These are phyloP conservation scores for Ophiostoma triangulosporum DNA, from an alignment of 2,329 filamentous ascomycete genomes.

Conservation along the genomic window DNA sequence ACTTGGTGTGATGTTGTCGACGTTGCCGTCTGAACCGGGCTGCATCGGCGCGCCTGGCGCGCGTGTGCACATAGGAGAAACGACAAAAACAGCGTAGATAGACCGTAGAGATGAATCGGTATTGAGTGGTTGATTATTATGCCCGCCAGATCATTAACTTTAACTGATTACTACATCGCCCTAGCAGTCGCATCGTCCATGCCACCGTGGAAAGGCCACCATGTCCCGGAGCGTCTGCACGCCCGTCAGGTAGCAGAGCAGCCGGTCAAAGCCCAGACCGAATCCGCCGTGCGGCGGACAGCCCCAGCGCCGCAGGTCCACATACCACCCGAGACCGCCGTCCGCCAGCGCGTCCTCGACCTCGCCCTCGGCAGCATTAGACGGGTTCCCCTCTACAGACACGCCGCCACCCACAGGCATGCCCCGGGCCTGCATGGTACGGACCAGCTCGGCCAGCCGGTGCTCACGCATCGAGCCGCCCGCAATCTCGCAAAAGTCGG, in stretches of 20 bases:
- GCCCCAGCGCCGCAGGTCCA: slow-evolving; percentile 80
- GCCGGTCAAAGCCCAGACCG: slow-evolving; percentile 76
- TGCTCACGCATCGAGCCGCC: slow-evolving; percentile 86
- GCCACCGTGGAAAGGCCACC: slow-evolving; percentile 71
- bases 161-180: not conserved
- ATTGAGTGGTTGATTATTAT: not conserved
- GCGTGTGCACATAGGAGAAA: not conserved
- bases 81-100: not conserved
- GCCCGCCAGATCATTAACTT: no score
- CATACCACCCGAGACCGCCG: slow-evolving; percentile 63
- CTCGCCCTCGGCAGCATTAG: not conserved
- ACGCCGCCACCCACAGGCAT: not conserved
- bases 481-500: slow-evolving; percentile 73
- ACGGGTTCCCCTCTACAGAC: not conserved
- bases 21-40: not conserved
- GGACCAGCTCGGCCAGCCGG: slow-evolving; percentile 19
- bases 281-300: slow-evolving; percentile 86
- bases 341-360: not conserved
- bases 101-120: no score
- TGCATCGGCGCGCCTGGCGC: not conserved
- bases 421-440: slow-evolving; percentile 6
- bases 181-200: slow-evolving; percentile 48
- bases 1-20: no score
- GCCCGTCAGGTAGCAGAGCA: slow-evolving; percentile 72
- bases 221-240: slow-evolving; percentile 73